Conservation (phyloP, 2,329 filamentous ascomycete genomes). For the Colletotrichum cuscutae region DNA sequence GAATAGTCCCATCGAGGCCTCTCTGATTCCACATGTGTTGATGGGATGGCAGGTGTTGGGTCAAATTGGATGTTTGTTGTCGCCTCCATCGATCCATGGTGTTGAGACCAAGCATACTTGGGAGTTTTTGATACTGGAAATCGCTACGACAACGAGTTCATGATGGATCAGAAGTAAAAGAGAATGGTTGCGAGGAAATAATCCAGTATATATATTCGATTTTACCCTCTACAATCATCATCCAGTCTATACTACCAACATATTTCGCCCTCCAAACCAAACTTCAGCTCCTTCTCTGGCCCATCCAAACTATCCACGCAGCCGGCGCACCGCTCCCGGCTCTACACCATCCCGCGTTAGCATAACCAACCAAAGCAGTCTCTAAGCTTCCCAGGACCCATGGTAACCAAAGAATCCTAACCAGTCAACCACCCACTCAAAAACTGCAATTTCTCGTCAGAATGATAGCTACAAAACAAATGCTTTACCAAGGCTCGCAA, state of each 20-base stretch:
- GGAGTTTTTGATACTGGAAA: background rate
- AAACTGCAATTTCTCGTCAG: background rate
- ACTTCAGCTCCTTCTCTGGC: background rate
- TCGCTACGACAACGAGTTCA: background rate
- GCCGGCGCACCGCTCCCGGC: background rate
- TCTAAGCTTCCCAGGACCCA: background rate
- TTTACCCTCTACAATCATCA: background rate
- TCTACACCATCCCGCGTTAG: background rate
- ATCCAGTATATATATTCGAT: background rate
- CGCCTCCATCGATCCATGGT: too few relatives aligned
- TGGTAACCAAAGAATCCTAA: background rate
- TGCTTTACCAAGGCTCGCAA: background rate
- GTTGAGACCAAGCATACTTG: too few relatives aligned
- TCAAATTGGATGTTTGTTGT: background rate
- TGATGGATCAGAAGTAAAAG: background rate
- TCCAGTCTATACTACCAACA: background rate
- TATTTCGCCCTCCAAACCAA: background rate
- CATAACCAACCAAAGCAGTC: background rate
- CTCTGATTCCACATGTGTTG: background rate
- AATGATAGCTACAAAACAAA: background rate
- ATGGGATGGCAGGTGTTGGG: background rate
- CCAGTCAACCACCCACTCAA: background rate
- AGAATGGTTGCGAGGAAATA: background rate
- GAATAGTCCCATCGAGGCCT: background rate
- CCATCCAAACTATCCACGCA: background rate